Base-by-base conservation (phyloP, 148 eudicot genomes). In the Selenicereus undatus region DNA sequence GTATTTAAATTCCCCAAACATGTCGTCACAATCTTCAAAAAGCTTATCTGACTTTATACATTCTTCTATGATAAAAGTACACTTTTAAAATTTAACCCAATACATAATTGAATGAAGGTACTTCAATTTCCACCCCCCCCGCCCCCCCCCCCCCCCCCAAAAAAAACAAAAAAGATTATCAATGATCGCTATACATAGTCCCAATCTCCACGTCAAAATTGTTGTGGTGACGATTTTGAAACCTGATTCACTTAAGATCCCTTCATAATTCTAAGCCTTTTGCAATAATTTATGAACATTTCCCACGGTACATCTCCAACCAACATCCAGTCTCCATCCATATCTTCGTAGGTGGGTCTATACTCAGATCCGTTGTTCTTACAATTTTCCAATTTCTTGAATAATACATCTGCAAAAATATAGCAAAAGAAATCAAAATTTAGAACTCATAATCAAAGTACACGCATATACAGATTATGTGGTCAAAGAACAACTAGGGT, bases 231-330 rank as follows among this genome's bases (percentile, higher is more conserved):
- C 24, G 22, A 17, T 48, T 65, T 27, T 20, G 16, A 50, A 50
- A 43, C 50, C 60, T 62, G 56, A 80, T 79, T 78, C 26, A 51
- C 35, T 26, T 81, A 65, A 27, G 84, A 85, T 71, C 80, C 84
- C 72, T 82, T 85, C 68, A 85, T 79, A 24, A 85, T 75, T 51
- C 84, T 75, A 75, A 85, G 80, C 45, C 84, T 75, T 54, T 79
- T 78, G 77, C 87, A 85, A 20, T 84, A 78, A 71, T 24, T 76
- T 79, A 64, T 9, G 65, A 85, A 85, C 87, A 81, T 85, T n/a
- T 85, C 77, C 87, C 87, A 85, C 30, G 87, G 87, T 60, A 85
- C 87, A 78, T 85, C 87, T 52, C 87, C 84, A 20, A 82, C 84
- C 82, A 81, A 79, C 87, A 84, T 84, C 86, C 86, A 81, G 70